A percentile compares a stretch with the other conserved stretches of the same genome.
phyloP scores from a whole-genome alignment of 2,329 filamentous ascomycete species.

The Coniochaeta hoffmannii region DNA sequence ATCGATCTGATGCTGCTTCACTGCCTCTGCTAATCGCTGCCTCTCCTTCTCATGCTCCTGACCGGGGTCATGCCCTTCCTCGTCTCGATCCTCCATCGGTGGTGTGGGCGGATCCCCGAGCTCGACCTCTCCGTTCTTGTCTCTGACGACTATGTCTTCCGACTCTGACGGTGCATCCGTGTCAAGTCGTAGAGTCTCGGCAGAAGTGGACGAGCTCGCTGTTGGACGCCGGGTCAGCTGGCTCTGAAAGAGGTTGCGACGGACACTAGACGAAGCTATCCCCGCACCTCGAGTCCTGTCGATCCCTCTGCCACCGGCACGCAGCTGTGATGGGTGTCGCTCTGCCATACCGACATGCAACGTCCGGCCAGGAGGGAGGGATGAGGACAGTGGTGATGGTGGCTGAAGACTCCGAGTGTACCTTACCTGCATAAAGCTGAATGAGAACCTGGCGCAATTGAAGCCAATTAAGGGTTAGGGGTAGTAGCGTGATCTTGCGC shows the following conservation, averaged over 20 bases:
- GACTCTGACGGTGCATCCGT: constrained; percentile 33
- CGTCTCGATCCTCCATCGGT: constrained; percentile 45
- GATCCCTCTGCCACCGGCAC: constrained; percentile 2
- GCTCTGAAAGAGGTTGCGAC: constrained; percentile 53
- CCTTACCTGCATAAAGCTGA: no score
- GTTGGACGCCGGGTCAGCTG: constrained; percentile 52
- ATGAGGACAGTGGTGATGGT: no score
- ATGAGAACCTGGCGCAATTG: not conserved
- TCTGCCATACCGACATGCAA: not conserved
- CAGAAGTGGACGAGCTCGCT: constrained; percentile 28
- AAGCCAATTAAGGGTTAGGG: not conserved
- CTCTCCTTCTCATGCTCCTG: constrained; percentile 52
- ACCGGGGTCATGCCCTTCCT: constrained; percentile 48
- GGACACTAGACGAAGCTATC: constrained; percentile 24
- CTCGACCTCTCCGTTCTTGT: constrained; percentile 56
- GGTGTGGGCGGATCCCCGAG: constrained; percentile 49
- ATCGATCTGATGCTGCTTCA: constrained; percentile 53
- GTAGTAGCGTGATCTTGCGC: not conserved
- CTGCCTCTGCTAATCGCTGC: constrained; percentile 52
- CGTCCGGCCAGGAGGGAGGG: not conserved
- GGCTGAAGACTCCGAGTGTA: no score
- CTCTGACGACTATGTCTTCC: constrained; percentile 53
- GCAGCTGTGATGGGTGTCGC: not conserved
- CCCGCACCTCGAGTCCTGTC: constrained; percentile 7
- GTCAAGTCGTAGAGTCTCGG: constrained; percentile 42